Evolutionary conservation across 2,329 filamentous ascomycete genomes (phyloP), one percentile per base, ranked within the genome.

Genomic region (Cercospora sp.): DNA sequence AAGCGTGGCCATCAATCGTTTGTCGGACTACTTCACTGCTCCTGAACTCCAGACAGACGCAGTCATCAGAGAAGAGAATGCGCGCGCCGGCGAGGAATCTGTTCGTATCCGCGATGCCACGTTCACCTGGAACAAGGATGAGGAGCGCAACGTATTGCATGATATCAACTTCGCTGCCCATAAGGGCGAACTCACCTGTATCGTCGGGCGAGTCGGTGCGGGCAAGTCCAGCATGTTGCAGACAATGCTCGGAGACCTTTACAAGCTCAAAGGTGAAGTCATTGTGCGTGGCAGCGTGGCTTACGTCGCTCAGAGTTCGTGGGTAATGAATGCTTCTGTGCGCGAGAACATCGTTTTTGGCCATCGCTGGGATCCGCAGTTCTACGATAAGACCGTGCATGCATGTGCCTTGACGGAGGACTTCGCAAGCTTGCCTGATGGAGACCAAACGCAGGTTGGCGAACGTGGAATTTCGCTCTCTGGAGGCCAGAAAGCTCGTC

Each of bases 291-390:
- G 95, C 58, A 88, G 86, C 30, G 87, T 93, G 48, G 95, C 95
- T 1, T 99, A 98, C 78, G 95, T 96, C 67, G 92, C 93, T 16
- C 96, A 99, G 79, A 89, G 92, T 75, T 85, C 93, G 20, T 99
- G 96, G 95, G 91, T 99, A 63, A 94, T 98, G 89, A 99, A 99
- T 77, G 95, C 95, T 8, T 96, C 92, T 31, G 94, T 99, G 66
- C 92, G 93, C 75, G 95, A 99, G 77, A 99, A 99, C 77, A 97
- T 99, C 73, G 85, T 97, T 4, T 99, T 99, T 76, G 95, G 95
- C 1, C 93, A 99, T 80, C 90, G 92, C 58, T 97, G 91, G 84
- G 94, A 99, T 79, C 90, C 94, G 5, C 87, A 90, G 31, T 99
- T 99, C 80, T 99, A 99, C 81, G 92, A 98, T 65, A 90, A 91